phyloP scores from a whole-genome alignment of 1,139 yeast genomes.

The Debaryomycetaceae sp. region DNA sequence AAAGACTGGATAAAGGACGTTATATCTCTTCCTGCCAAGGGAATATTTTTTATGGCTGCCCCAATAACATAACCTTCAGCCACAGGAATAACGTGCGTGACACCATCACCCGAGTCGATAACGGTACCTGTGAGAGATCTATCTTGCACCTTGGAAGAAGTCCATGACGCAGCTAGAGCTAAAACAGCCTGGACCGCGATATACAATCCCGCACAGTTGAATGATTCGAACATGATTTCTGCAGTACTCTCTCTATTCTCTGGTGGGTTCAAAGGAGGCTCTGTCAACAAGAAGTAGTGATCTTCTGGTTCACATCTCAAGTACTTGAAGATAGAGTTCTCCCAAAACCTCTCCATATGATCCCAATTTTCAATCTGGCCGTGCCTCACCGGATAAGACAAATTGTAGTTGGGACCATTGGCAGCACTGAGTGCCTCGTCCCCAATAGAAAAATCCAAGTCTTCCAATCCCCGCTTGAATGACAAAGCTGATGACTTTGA shows the following conservation, averaged over 20 bases:
- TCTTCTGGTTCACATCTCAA: conserved; percentile 98
- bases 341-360: conserved; percentile 99
- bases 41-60: conserved; percentile 93
- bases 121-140: conserved; percentile 97
- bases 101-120: conserved; percentile 96
- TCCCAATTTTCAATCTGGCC: conserved; percentile 99
- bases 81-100: conserved; percentile 97
- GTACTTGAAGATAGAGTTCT: conserved; percentile 91
- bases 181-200: conserved; percentile 98
- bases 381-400: conserved; percentile 90
- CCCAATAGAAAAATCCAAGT: conserved; percentile 91
- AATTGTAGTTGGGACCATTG: conserved; percentile 82
- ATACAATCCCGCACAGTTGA: conserved; percentile 96
- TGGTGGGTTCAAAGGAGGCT: conserved; percentile 98
- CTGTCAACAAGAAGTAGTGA: conserved; percentile 90
- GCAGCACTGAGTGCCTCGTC: conserved; percentile 92
- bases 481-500: conserved; percentile 50
- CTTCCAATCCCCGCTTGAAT: conserved; percentile 87
- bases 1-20: conserved; percentile 89
- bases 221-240: conserved; percentile 96
- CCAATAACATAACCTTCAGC: conserved; percentile 99
- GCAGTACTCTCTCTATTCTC: conserved; percentile 98
- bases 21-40: conserved; percentile 97
- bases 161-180: conserved; percentile 99
- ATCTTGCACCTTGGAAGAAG: conserved; percentile 91